These are phyloP conservation scores for Linum tenue DNA, from an alignment of 345 rosid genomes.

Conservation along the genomic window DNA sequence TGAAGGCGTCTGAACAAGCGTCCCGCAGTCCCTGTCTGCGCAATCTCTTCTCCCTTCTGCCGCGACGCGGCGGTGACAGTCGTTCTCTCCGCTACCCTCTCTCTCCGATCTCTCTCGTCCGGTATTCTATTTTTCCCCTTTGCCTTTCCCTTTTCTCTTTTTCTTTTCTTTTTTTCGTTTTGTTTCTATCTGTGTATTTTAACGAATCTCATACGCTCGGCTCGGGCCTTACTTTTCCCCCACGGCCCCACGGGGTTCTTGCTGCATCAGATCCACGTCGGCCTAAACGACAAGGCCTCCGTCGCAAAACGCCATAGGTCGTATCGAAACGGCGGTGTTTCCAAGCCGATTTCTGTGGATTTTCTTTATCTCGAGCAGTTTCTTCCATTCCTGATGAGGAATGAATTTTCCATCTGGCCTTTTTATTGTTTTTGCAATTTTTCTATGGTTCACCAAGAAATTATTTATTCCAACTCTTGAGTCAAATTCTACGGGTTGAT, in stretches of 20 bases:
- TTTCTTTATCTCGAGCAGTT: no score
- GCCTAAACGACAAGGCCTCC: background rate
- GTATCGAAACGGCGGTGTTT: background rate
- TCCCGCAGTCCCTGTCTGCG: background rate
- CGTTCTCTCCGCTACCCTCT: background rate
- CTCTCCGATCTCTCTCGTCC: background rate
- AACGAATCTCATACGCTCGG: background rate
- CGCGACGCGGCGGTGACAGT: background rate
- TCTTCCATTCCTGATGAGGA: background rate
- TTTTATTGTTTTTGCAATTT: no score
- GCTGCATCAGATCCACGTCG: background rate
- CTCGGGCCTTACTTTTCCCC: background rate
- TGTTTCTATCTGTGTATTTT: background rate
- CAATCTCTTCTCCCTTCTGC: background rate
- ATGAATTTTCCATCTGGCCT: no score
- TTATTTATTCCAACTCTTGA: no score
- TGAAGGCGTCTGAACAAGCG: background rate
- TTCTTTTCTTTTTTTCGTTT: background rate
- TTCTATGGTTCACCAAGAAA: no score
- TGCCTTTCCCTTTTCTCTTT: background rate
- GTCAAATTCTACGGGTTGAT: no score
- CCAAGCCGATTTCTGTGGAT: background rate
- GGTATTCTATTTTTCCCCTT: background rate
- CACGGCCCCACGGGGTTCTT: background rate
- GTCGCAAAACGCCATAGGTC: background rate